Conservation (phyloP, 106 monocot species). For the Agapanthus africanus region DNA sequence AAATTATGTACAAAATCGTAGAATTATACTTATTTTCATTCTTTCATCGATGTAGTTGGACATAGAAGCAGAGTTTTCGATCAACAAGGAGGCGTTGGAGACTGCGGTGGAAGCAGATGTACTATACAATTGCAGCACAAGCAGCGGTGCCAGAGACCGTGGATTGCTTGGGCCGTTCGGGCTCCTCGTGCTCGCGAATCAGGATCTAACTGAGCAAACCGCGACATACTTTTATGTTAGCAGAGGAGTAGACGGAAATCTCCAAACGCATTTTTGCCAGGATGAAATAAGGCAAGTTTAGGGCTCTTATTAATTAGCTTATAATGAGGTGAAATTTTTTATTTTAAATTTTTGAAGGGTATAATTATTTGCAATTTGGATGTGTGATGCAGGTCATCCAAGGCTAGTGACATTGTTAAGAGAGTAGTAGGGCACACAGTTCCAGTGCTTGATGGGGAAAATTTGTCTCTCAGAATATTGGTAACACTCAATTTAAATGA, state of each 20-base stretch:
- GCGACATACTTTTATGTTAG: conserved; percentile 57
- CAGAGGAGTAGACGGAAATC: conserved; percentile 16
- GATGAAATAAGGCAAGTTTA: too few relatives aligned
- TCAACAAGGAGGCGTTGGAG: conserved; percentile 17
- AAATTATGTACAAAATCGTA: too few relatives aligned
- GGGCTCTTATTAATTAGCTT: too few relatives aligned
- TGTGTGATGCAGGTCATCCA: conserved; percentile 68
- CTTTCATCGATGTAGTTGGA: neutral
- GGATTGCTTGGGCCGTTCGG: conserved; percentile 57
- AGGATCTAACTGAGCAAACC: conserved; percentile 35
- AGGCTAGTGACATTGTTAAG: conserved; percentile 63
- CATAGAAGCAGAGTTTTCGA: conserved; percentile 45
- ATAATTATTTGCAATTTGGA: neutral
- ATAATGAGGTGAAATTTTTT: too few relatives aligned
- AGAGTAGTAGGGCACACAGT: conserved; percentile 54
- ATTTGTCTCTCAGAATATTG: conserved; percentile 53
- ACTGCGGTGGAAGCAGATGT: conserved; percentile 29
- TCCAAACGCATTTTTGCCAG: conserved; percentile 59
- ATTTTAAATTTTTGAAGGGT: neutral
- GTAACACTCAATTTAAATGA: too few relatives aligned
- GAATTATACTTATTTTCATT: too few relatives aligned
- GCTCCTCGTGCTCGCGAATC: conserved; percentile 46
- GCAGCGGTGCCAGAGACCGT: conserved; percentile 32
- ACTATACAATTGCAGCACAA: conserved; percentile 57
- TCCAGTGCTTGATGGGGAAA: conserved; percentile 71